phyloP scores from a whole-genome alignment of 2,329 filamentous ascomycete genomes.

The Fusarium albosuccineum region DNA sequence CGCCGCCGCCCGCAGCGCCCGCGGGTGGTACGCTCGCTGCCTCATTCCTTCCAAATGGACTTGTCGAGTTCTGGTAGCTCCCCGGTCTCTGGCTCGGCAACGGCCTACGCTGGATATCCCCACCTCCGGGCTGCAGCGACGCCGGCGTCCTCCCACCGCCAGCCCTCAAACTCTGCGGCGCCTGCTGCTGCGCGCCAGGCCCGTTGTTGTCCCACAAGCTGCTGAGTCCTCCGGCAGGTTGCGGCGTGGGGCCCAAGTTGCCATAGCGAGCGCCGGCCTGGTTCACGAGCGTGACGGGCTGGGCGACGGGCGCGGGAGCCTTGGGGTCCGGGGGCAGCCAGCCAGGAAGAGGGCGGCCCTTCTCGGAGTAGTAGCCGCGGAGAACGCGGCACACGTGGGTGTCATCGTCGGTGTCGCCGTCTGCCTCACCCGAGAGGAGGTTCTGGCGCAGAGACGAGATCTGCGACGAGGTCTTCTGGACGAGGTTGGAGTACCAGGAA shows the following conservation, averaged over 20 bases:
- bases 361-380: constrained; percentile 92
- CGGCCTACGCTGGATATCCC: constrained; percentile 53
- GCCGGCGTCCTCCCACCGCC: constrained; percentile 54
- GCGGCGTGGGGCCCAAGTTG: constrained; percentile 53
- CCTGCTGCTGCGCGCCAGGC: constrained; percentile 50
- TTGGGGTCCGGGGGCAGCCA: constrained; percentile 96
- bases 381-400: constrained; percentile 95
- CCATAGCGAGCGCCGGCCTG: constrained; percentile 68
- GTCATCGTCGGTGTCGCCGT: constrained; percentile 86
- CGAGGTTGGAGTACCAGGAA: constrained; percentile 83
- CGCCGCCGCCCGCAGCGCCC: constrained; percentile 46
- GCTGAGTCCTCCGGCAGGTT: constrained; percentile 57
- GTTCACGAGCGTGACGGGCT: constrained; percentile 66
- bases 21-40: constrained; percentile 47
- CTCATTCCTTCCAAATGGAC: constrained; percentile 32
- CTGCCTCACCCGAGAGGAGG: constrained; percentile 74
- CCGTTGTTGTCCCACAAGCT: constrained; percentile 69
- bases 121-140: constrained; percentile 43
- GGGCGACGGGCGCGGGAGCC: constrained; percentile 64
- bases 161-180: constrained; percentile 60
- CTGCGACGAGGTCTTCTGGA: constrained; percentile 74
- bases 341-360: constrained; percentile 81
- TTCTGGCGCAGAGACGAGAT: constrained; percentile 77
- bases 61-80: constrained; percentile 75
- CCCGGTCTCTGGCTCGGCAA: constrained; percentile 55